Percentiles rank a stretch among this genome's conserved stretches.
phyloP scores from a whole-genome alignment of 352 stramenopile species.

The Phytopythium boreale region DNA sequence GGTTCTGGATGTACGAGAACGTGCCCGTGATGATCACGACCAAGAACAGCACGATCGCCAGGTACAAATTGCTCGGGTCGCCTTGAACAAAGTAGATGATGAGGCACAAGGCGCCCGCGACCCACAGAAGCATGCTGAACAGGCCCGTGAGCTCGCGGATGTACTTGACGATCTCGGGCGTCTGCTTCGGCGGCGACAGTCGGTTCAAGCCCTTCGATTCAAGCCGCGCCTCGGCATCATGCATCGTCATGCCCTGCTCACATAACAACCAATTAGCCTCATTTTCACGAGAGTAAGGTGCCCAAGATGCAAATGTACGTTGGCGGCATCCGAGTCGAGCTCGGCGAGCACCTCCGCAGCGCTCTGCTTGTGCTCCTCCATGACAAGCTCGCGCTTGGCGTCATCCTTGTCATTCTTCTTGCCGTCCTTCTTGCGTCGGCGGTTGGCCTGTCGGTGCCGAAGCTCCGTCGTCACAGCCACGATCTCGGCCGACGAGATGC shows the following conservation, averaged over 20 bases:
- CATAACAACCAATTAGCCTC: neutral
- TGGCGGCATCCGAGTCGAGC: constrained; percentile 43
- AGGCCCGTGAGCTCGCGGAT: constrained; percentile 67
- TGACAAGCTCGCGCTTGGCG: constrained; percentile 77
- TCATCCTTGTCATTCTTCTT: constrained; percentile 48
- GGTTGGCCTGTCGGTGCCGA: constrained; percentile 56
- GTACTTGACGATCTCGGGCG: constrained; percentile 73
- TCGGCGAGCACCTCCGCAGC: constrained; percentile 64
- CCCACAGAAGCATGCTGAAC: constrained; percentile 71
- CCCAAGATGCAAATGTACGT: constrained; percentile 4
- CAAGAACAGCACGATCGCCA: constrained; percentile 71
- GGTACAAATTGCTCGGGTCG: constrained; percentile 73
- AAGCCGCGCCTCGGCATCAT: constrained; percentile 52
- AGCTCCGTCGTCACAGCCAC: constrained; percentile 81
- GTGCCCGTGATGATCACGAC: constrained; percentile 69
- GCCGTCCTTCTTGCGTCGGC: constrained; percentile 49
- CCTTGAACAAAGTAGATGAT: constrained; percentile 65
- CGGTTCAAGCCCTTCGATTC: constrained; percentile 63
- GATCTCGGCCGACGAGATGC: constrained; percentile 80
- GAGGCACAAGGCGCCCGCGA: constrained; percentile 57
- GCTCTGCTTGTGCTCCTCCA: constrained; percentile 79
- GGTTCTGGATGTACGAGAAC: constrained; percentile 36
- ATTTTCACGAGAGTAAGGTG: neutral
- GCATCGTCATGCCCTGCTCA: constrained; percentile 45
- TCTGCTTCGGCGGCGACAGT: constrained; percentile 68